Evolutionary conservation across 1,284 basidiomycete genomes (phyloP).

Genomic region (Cryptococcus sp.): DNA sequence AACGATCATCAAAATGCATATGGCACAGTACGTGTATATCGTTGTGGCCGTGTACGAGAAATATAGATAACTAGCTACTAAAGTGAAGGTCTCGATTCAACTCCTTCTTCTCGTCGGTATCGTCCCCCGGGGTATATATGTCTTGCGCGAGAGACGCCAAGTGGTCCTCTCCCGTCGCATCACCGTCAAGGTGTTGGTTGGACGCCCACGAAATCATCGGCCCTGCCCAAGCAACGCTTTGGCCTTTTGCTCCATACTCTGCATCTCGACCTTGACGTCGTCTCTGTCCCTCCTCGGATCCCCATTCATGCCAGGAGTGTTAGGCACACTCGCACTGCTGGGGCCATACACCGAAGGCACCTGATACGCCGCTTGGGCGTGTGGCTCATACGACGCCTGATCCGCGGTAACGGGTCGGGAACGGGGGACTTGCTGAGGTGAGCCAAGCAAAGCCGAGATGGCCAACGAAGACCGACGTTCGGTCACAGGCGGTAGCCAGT

Average conservation of each 20-base stretch:
- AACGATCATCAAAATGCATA: no score
- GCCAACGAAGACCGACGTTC: constrained; percentile 47
- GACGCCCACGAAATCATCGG: not conserved
- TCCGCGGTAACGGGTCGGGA: constrained; percentile 33
- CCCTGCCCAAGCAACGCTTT: constrained; percentile 10
- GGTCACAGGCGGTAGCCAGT: constrained; percentile 45
- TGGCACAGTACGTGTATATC: no score
- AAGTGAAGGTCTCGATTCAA: no score
- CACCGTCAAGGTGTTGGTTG: no score
- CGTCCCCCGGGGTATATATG: no score
- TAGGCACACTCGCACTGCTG: constrained; percentile 13
- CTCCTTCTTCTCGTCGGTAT: no score
- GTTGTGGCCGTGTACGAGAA: no score
- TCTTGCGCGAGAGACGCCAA: no score
- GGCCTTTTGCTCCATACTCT: constrained; percentile 16
- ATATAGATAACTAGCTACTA: no score
- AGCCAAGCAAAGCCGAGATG: constrained; percentile 47
- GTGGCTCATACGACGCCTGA: constrained; percentile 7
- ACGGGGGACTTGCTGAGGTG: constrained; percentile 38
- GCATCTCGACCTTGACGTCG: constrained; percentile 2
- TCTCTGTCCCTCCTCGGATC: not conserved
- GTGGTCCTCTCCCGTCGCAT: no score
- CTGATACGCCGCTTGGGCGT: constrained; percentile 17
- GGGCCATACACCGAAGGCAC: constrained; percentile 8
- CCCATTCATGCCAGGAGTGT: constrained; percentile 16